phyloP scores from a whole-genome alignment of 306 rosid species.

The Lathyrus sativus region DNA sequence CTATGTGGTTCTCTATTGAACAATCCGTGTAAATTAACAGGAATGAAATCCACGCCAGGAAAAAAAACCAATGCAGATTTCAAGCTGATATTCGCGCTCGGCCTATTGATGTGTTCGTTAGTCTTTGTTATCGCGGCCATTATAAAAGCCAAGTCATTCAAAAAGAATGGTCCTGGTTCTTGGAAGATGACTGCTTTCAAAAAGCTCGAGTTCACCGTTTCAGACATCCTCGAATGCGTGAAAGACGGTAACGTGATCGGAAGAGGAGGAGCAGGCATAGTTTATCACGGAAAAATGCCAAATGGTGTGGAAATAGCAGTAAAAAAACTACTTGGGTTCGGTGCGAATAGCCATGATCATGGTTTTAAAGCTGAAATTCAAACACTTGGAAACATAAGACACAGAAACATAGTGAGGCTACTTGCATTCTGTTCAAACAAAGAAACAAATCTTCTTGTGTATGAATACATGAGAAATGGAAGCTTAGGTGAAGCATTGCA shows the following conservation, averaged over 20 bases:
- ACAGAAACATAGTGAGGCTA: conserved; percentile 78
- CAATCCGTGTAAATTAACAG: conserved; percentile 71
- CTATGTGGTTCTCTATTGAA: conserved; percentile 69
- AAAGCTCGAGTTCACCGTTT: conserved; percentile 67
- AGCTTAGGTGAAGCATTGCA: conserved; percentile 85
- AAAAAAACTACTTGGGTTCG: conserved; percentile 71
- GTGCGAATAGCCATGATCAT: conserved; percentile 66
- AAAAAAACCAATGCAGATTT: conserved; percentile 45
- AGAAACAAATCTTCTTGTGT: conserved; percentile 73
- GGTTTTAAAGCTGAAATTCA: conserved; percentile 87
- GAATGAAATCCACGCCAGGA: conserved; percentile 37
- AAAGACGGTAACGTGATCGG: conserved; percentile 89
- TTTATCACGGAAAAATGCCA: conserved; percentile 91
- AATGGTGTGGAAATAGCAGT: conserved; percentile 80
- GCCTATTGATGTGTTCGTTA: conserved; percentile 65
- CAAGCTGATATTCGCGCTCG: conserved; percentile 76
- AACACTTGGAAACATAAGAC: conserved; percentile 84
- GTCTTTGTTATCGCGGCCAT: conserved; percentile 70
- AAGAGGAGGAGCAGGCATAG: conserved; percentile 90
- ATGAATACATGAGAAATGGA: conserved; percentile 89
- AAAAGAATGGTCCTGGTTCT: conserved; percentile 48
- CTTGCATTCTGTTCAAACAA: conserved; percentile 82
- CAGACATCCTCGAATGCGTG: conserved; percentile 76
- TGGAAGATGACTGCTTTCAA: conserved; percentile 85
- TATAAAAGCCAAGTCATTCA: conserved; percentile 63